Conservation (phyloP, 2,329 filamentous ascomycete genomes). For the Fusarium aywerte region DNA sequence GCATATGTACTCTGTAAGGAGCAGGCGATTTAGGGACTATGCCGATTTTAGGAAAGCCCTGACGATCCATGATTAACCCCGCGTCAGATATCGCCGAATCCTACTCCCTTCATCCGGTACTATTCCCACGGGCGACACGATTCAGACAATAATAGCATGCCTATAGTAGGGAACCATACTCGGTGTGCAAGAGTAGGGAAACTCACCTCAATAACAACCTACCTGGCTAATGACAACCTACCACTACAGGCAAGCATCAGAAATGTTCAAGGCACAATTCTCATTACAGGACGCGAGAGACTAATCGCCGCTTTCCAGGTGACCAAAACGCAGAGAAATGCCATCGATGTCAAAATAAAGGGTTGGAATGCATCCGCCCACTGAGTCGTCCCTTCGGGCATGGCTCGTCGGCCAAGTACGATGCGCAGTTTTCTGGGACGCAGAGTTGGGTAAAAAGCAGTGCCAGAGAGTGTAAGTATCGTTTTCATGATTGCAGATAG, state of each 20-base stretch:
- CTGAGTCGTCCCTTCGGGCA: slow-evolving; percentile 24
- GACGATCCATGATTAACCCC: neutral
- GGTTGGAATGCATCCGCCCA: slow-evolving; percentile 24
- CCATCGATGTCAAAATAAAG: slow-evolving; percentile 18
- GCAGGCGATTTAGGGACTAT: neutral
- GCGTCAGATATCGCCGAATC: slow-evolving; percentile 7
- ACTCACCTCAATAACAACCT: accelerated
- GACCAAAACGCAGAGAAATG: slow-evolving; percentile 18
- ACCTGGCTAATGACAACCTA: neutral
- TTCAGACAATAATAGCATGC: slow-evolving; percentile 1
- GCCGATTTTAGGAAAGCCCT: neutral
- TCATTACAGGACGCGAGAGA: neutral
- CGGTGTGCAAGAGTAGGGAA: slow-evolving; percentile 34
- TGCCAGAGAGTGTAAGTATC: slow-evolving; percentile 29
- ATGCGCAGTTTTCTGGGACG: slow-evolving; percentile 33
- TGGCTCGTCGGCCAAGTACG: slow-evolving; percentile 41
- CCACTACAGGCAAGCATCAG: slow-evolving; percentile 33
- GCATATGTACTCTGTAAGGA: too few relatives aligned
- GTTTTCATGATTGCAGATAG: accelerated
- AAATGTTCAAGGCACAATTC: slow-evolving; percentile 23
- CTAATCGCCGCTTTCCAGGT: neutral
- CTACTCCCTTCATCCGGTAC: neutral
- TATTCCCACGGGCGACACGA: accelerated
- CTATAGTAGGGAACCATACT: slow-evolving; percentile 29
- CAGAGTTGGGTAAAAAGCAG: slow-evolving; percentile 40